Percentiles rank a stretch among this genome's conserved stretches.
phyloP scores from a whole-genome alignment of 2,329 filamentous ascomycete species.

The Domatiomyces catenatus region DNA sequence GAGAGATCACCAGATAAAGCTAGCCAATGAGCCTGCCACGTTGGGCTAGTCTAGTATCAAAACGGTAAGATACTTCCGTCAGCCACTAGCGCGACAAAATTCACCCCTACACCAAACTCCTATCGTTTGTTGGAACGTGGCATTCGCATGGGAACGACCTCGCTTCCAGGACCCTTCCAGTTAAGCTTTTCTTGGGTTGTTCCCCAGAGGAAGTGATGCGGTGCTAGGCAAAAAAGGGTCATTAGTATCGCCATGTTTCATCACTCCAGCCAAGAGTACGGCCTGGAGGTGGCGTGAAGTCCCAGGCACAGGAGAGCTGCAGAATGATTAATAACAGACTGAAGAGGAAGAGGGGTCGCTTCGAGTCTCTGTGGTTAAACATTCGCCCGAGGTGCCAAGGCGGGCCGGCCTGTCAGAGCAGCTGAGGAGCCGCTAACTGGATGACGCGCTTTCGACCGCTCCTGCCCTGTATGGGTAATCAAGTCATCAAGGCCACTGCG shows the following conservation, averaged over 20 bases:
- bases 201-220: background rate
- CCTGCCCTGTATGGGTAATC: background rate
- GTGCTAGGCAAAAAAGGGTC: background rate
- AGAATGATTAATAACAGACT: background rate
- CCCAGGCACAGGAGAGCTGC: background rate
- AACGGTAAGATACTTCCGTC: too few relatives aligned
- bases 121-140: background rate
- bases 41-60: too few relatives aligned
- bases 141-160: background rate
- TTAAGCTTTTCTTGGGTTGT: background rate
- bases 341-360: too few relatives aligned
- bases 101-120: background rate
- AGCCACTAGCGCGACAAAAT: too few relatives aligned
- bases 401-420: too few relatives aligned
- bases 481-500: background rate
- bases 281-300: background rate
- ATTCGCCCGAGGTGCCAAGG: too few relatives aligned
- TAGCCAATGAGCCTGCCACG: too few relatives aligned
- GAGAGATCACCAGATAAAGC: too few relatives aligned
- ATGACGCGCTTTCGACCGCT: background rate
- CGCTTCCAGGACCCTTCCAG: background rate
- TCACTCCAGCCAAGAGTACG: background rate
- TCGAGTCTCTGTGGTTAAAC: too few relatives aligned
- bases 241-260: background rate
- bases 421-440: background rate